phyloP scores from a whole-genome alignment of 169 alveolate species.

The Plasmodium vivax region DNA sequence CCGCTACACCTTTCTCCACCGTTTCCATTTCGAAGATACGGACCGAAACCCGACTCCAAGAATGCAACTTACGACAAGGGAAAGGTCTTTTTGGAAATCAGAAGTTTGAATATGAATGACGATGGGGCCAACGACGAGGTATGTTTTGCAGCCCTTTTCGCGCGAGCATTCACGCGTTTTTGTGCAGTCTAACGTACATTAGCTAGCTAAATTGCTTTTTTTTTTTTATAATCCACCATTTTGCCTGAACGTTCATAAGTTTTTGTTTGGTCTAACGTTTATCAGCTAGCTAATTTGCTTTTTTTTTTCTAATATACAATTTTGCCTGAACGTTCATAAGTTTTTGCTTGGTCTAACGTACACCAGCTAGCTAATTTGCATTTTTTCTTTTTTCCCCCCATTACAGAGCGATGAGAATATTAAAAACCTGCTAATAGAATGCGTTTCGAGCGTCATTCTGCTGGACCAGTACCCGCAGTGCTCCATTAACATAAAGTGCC shows the following conservation, averaged over 20 bases:
- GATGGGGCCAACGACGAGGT: conserved; percentile 34
- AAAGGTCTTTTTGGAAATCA: conserved; percentile 52
- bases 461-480: conserved; percentile 54
- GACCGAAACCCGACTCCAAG: conserved; percentile 71
- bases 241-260: conserved; percentile 6
- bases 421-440: conserved; percentile 37
- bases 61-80: conserved; percentile 67
- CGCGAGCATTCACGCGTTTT: background rate
- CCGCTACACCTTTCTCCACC: background rate
- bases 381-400: background rate
- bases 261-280: background rate
- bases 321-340: conserved; percentile 1
- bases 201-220: conserved; percentile 17
- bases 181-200: background rate
- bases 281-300: background rate
- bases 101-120: conserved; percentile 47
- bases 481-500: conserved; percentile 54
- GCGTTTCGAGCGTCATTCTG: conserved; percentile 36
- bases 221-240: background rate
- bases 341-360: background rate
- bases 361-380: background rate
- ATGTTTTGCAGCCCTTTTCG: background rate
- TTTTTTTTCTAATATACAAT: background rate
- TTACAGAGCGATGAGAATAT: conserved; percentile 47
- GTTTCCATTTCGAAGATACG: conserved; percentile 48